A percentile compares a stretch with the other conserved stretches of the same genome.
Conservation (phyloP, 495 filamentous ascomycete genomes). For the Tuber magnatum region DNA sequence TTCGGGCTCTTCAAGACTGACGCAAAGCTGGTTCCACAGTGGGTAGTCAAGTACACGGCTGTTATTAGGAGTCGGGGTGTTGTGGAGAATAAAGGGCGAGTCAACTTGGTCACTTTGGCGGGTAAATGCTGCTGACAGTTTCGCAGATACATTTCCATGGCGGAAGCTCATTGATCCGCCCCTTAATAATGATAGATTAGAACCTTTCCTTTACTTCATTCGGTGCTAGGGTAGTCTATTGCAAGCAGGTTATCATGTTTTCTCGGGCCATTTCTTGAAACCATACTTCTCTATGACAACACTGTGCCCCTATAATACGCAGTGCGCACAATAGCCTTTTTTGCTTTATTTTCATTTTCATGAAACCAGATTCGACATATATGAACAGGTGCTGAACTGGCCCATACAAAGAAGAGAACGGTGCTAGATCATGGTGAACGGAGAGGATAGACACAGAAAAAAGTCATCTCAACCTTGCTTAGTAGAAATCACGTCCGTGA, state of each 20-base stretch:
- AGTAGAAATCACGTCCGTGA: background rate
- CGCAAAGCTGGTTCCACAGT: constrained; percentile 74
- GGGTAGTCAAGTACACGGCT: constrained; percentile 97
- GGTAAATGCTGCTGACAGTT: constrained; percentile 16
- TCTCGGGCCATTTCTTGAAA: background rate
- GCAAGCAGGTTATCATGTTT: background rate
- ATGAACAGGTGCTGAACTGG: background rate
- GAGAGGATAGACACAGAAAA: constrained; percentile 23
- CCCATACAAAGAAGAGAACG: background rate
- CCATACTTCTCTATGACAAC: background rate
- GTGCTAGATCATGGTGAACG: constrained; percentile 16
- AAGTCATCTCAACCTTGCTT: constrained; percentile 12
- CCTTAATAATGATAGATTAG: constrained; percentile 1
- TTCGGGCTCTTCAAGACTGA: constrained; percentile 31
- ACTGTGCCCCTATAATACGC: background rate
- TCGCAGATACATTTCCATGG: constrained; percentile 39
- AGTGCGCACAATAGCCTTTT: background rate
- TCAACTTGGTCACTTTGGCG: background rate
- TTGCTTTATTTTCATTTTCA: background rate
- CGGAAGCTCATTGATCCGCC: constrained; percentile 25
- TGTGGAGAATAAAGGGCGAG: constrained; percentile 93
- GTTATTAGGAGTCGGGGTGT: constrained; percentile 95
- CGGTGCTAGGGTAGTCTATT: background rate
- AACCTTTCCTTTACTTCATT: background rate
- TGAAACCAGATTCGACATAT: background rate